These are phyloP conservation scores for Centrapalus pauciflorus DNA, from an alignment of 129 eudicot genomes.

Conservation along the genomic window DNA sequence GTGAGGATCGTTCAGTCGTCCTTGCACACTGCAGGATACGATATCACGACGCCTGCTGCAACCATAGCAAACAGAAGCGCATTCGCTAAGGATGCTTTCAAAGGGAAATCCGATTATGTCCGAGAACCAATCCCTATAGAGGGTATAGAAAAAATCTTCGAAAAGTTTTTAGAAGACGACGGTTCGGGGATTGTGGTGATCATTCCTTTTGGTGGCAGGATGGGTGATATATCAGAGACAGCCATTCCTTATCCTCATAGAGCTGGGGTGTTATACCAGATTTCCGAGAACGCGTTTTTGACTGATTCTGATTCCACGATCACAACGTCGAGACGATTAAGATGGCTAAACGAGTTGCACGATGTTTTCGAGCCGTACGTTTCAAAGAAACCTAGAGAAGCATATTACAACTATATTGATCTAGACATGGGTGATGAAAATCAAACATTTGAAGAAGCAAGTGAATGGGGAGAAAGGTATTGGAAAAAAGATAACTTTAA, in stretches of 20 bases:
- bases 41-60: background rate
- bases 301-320: background rate
- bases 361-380: conserved; percentile 13
- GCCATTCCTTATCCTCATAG: too few relatives aligned
- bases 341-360: conserved; percentile 11
- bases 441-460: background rate
- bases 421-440: conserved; percentile 5
- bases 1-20: background rate
- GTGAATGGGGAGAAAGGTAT: conserved; percentile 1
- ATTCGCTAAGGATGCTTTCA: background rate
- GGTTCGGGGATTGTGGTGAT: background rate
- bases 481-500: conserved; percentile 8
- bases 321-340: background rate
- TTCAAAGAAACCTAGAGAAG: conserved; percentile 1
- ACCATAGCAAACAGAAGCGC: background rate
- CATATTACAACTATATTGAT: conserved; percentile 11
- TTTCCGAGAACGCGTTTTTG: background rate
- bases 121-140: too few relatives aligned
- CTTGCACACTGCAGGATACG: background rate
- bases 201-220: conserved; percentile 2
- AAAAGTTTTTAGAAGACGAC: conserved; percentile 1
- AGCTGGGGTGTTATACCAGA: too few relatives aligned
- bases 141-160: conserved; percentile 6
- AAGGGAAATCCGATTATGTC: conserved; percentile 17
- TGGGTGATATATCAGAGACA: conserved; percentile 4